Evolutionary conservation across 1,284 basidiomycete species (phyloP).

Genomic region (Leccinum cinnamomeum): DNA sequence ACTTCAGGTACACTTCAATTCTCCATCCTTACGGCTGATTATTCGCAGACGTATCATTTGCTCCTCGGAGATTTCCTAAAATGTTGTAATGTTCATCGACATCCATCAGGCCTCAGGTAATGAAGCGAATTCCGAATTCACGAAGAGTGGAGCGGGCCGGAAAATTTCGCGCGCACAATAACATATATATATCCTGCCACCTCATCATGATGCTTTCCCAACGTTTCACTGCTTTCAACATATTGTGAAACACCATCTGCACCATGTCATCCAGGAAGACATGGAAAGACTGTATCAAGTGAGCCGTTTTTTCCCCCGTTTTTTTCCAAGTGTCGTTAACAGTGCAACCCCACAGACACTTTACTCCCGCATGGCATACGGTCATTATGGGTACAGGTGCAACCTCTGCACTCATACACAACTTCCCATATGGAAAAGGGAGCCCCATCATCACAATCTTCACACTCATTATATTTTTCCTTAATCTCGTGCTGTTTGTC

Average conservation of each 20-base stretch:
- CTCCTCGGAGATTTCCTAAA: not conserved
- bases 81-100: not conserved
- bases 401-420: constrained; percentile 40
- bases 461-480: constrained; percentile 46
- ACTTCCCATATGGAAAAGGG: constrained; percentile 42
- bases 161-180: not conserved
- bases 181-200: not conserved
- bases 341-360: constrained; percentile 34
- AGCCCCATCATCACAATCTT: constrained; percentile 35
- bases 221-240: not conserved
- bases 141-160: not conserved
- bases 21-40: not conserved
- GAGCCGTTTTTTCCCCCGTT: not conserved
- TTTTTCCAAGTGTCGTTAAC: not conserved
- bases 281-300: constrained; percentile 33
- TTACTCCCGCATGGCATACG: constrained; percentile 48
- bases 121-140: constrained; percentile 23
- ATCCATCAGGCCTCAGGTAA: not conserved
- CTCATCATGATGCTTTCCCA: not conserved
- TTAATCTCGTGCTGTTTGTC: constrained; percentile 56
- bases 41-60: not conserved
- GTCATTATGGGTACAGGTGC: constrained; percentile 49
- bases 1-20: not conserved
- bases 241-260: not conserved
- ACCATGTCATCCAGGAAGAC: constrained; percentile 28